A percentile compares a stretch with the other conserved stretches of the same genome.
phyloP scores from a whole-genome alignment of 768 basidiomycete genomes.

The Pulveroboletus sp. region DNA sequence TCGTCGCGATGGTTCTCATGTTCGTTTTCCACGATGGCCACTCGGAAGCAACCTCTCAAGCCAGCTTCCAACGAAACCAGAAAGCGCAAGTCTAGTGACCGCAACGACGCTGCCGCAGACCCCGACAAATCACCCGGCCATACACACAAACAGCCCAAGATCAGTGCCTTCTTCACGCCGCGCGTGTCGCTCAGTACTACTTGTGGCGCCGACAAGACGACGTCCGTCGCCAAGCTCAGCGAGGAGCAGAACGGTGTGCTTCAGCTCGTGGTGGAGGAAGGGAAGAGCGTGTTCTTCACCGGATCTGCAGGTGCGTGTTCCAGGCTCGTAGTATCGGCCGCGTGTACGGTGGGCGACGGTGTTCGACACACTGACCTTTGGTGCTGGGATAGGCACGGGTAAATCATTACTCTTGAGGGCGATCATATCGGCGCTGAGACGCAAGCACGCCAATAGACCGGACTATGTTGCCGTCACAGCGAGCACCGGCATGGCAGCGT shows the following conservation, averaged over 20 bases:
- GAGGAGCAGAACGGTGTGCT: slow-evolving; percentile 51
- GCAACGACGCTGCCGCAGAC: neutral
- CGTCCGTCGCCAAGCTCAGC: slow-evolving; percentile 40
- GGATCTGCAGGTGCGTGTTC: slow-evolving; percentile 54
- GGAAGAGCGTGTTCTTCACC: slow-evolving; percentile 62
- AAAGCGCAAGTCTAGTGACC: slow-evolving; percentile 21
- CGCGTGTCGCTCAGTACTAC: slow-evolving; percentile 25
- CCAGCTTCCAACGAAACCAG: slow-evolving; percentile 9
- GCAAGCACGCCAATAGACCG: slow-evolving; percentile 29
- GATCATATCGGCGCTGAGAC: slow-evolving; percentile 48
- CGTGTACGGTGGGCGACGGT: neutral
- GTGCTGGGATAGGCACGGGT: slow-evolving; percentile 46
- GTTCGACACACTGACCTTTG: neutral
- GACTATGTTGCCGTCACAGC: slow-evolving; percentile 43
- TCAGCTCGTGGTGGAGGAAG: slow-evolving; percentile 49
- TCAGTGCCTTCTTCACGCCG: slow-evolving; percentile 25
- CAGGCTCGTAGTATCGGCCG: neutral
- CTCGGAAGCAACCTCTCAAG: slow-evolving; percentile 9
- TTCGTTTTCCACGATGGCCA: neutral
- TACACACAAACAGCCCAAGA: slow-evolving; percentile 21
- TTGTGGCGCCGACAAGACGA: slow-evolving; percentile 28
- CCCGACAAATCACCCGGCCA: neutral
- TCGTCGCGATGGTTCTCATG: slow-evolving; percentile 12
- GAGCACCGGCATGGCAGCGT: slow-evolving; percentile 42
- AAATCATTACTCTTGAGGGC: slow-evolving; percentile 57